A percentile compares a stretch with the other conserved stretches of the same genome.
Conservation (phyloP, 495 filamentous ascomycete species). For the Aspergillus saccharolyticus region DNA sequence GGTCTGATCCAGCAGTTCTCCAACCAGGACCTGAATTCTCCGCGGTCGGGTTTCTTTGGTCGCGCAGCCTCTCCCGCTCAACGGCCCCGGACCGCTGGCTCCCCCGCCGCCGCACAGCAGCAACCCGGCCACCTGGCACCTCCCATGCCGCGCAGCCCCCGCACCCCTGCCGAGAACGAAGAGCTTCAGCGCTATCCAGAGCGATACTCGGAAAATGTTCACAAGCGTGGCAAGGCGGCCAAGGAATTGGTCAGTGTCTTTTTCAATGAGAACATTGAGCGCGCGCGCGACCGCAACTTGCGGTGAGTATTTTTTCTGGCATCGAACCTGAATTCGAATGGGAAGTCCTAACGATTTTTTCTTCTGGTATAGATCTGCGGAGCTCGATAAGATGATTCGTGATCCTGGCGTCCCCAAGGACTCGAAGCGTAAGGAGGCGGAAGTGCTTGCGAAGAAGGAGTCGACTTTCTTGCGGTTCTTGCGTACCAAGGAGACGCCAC, state of each 20-base stretch:
- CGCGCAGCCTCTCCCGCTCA: conserved; percentile 67
- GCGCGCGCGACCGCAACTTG: conserved; percentile 84
- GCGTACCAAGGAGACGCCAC: conserved; percentile 82
- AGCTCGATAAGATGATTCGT: conserved; percentile 77
- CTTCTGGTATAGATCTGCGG: conserved; percentile 70
- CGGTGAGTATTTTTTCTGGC: conserved; percentile 51
- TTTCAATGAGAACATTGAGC: conserved; percentile 93
- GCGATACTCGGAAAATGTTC: conserved; percentile 72
- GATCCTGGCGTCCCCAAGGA: conserved; percentile 67
- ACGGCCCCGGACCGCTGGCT: conserved; percentile 73
- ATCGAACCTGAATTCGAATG: conserved; percentile 5
- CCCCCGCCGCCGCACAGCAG: conserved; percentile 48
- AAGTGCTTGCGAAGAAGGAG: conserved; percentile 74
- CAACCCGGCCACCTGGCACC: conserved; percentile 63
- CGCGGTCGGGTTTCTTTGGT: conserved; percentile 61
- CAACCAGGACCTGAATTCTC: conserved; percentile 85
- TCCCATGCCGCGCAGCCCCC: conserved; percentile 53
- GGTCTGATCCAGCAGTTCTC: conserved; percentile 94
- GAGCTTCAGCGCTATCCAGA: conserved; percentile 67
- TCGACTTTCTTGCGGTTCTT: conserved; percentile 90
- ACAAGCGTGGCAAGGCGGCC: conserved; percentile 63
- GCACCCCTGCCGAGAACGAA: conserved; percentile 38
- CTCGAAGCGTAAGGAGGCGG: conserved; percentile 71
- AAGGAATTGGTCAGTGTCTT: conserved; percentile 72
- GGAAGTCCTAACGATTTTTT: not conserved